Evolutionary conservation across 1,139 yeast species (phyloP).

Genomic region (Geotrichum australiense): DNA sequence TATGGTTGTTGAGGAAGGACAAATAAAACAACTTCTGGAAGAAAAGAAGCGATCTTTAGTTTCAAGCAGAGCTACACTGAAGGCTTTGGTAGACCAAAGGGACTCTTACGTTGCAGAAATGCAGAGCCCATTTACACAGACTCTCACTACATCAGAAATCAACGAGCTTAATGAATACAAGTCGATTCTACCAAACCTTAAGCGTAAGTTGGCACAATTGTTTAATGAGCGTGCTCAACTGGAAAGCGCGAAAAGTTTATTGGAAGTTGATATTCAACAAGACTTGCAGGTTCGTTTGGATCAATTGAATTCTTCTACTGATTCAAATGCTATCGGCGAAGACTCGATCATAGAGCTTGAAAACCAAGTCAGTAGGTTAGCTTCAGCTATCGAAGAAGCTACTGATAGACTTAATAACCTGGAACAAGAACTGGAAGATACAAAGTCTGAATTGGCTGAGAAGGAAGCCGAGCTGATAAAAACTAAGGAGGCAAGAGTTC

Average conservation of each 20-base stretch:
- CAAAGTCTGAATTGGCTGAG: slow-evolving; percentile 22
- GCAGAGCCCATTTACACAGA: slow-evolving; percentile 46
- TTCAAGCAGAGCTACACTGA: slow-evolving; percentile 31
- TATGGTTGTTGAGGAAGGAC: slow-evolving; percentile 20
- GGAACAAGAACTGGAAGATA: slow-evolving; percentile 15
- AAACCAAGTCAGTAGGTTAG: slow-evolving; percentile 11
- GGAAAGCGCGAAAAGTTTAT: slow-evolving; percentile 45
- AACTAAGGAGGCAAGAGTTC: slow-evolving; percentile 52
- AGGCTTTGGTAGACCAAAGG: slow-evolving; percentile 22
- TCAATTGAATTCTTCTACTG: slow-evolving; percentile 23
- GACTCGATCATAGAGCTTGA: slow-evolving; percentile 12
- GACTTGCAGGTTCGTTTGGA: slow-evolving; percentile 44
- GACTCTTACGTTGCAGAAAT: slow-evolving; percentile 47
- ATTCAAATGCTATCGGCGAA: slow-evolving; percentile 3
- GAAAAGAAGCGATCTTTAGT: slow-evolving; percentile 27
- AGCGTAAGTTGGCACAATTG: slow-evolving; percentile 39
- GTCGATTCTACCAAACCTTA: slow-evolving; percentile 38
- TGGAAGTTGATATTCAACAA: slow-evolving; percentile 54
- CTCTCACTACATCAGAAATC: slow-evolving; percentile 45
- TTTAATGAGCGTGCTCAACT: slow-evolving; percentile 43
- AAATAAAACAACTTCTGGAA: slow-evolving; percentile 21
- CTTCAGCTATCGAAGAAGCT: slow-evolving; percentile 6
- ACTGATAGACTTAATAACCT: slow-evolving; percentile 6
- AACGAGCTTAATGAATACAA: slow-evolving; percentile 39
- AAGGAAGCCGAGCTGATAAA: slow-evolving; percentile 42